Conservation (phyloP, 2,329 filamentous ascomycete species). For the Trichophyton rubrum region DNA sequence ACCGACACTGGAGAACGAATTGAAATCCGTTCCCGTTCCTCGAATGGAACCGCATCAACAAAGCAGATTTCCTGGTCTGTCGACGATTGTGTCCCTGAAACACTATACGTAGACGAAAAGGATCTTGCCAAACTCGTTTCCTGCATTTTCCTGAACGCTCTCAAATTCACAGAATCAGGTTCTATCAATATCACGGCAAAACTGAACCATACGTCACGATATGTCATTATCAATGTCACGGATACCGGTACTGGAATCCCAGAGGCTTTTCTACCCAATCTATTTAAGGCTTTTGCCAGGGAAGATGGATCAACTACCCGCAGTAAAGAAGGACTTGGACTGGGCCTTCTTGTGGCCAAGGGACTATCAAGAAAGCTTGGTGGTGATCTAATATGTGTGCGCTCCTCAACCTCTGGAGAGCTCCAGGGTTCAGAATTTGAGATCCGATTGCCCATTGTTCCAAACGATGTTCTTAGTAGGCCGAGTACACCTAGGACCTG, state of each 20-base stretch:
- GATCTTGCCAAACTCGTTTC: slow-evolving; percentile 53
- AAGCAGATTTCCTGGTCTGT: slow-evolving; percentile 39
- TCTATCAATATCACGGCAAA: slow-evolving; percentile 45
- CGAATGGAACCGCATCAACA: slow-evolving; percentile 30
- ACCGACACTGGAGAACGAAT: slow-evolving; percentile 35
- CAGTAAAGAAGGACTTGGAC: slow-evolving; percentile 54
- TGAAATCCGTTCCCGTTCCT: slow-evolving; percentile 33
- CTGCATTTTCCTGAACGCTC: slow-evolving; percentile 52
- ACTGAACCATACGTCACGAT: slow-evolving; percentile 39
- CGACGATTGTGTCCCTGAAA: slow-evolving; percentile 35
- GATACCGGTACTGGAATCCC: slow-evolving; percentile 60
- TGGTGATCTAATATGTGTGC: slow-evolving; percentile 52
- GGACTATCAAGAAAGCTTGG: slow-evolving; percentile 56
- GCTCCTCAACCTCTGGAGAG: slow-evolving; percentile 50
- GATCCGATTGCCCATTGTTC: slow-evolving; percentile 50
- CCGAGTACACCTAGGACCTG: slow-evolving; percentile 23
- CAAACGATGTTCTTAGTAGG: slow-evolving; percentile 37
- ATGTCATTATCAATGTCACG: slow-evolving; percentile 48
- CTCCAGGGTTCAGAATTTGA: slow-evolving; percentile 55
- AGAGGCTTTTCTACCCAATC: slow-evolving; percentile 49
- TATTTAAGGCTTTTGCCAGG: slow-evolving; percentile 59
- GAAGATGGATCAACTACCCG: slow-evolving; percentile 57
- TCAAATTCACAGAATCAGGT: slow-evolving; percentile 58
- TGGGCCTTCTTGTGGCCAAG: slow-evolving; percentile 61
- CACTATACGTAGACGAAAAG: slow-evolving; percentile 45